Percentiles rank a stretch among this genome's conserved stretches.
Conservation (phyloP, 2,329 filamentous ascomycete species). For the Corinectria fuckeliana region DNA sequence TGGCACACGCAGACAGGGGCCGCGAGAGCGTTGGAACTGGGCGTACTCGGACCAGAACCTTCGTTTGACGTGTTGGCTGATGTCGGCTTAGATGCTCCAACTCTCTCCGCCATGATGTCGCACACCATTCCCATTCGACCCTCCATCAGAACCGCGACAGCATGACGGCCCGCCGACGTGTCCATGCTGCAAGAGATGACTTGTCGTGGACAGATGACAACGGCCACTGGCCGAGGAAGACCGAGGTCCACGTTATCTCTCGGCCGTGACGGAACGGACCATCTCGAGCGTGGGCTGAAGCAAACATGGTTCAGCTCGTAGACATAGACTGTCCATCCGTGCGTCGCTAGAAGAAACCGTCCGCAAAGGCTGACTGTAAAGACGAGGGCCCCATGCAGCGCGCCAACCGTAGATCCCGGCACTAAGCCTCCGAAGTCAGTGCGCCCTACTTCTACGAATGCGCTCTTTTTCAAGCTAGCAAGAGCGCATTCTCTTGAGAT, state of each 20-base stretch:
- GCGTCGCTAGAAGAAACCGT: constrained; percentile 61
- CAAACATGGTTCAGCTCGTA: constrained; percentile 55
- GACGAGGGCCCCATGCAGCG: constrained; percentile 39
- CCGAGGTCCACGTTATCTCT: constrained; percentile 32
- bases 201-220: constrained; percentile 61
- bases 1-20: constrained; percentile 34
- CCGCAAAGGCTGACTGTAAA: constrained; percentile 65
- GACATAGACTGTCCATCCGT: constrained; percentile 61
- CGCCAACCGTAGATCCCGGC: constrained; percentile 23
- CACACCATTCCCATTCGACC: constrained; percentile 67
- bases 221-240: constrained; percentile 53
- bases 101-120: constrained; percentile 50
- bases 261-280: constrained; percentile 35
- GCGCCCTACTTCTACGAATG: constrained; percentile 43
- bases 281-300: constrained; percentile 28
- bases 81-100: constrained; percentile 9
- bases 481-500: constrained; percentile 49
- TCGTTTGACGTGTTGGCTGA: constrained; percentile 14
- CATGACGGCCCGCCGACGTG: constrained; percentile 59
- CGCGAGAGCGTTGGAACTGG: constrained; percentile 8
- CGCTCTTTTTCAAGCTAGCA: constrained; percentile 22
- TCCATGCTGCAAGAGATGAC: constrained; percentile 69
- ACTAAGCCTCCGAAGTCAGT: constrained; percentile 47
- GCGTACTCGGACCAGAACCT: constrained; percentile 16
- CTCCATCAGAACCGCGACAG: constrained; percentile 65